Base-by-base conservation (phyloP, 1,284 basidiomycete species). In the Irpex sp. region DNA sequence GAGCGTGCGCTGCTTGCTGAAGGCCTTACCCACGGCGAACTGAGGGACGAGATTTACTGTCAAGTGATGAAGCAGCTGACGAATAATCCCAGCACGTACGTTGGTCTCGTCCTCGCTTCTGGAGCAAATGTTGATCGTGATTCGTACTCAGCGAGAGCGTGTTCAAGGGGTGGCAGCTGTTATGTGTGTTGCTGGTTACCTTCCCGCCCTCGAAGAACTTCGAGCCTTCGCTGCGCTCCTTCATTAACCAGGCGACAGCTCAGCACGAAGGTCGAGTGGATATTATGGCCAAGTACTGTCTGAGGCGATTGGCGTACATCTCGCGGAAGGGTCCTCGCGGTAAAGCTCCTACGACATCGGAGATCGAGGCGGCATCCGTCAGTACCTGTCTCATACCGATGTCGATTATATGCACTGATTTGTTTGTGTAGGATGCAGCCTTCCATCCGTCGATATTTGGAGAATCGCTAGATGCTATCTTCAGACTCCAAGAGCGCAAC, bases 371-470 rank as follows among this genome's bases (percentile, higher is more conserved):
- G 8, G 94, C 93, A 26, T 90, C 92, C 55, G 90, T 90, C 69
- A 68, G 86, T 79, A 13, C 31, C n/a, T 39, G 54, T 58, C 33
- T 62, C 15, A 17, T 61, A 4, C 33, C 8, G 17, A 33, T 51
- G n/a, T 26, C 37, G 15, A 53, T 33, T 55, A 57, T 49, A 3
- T 47, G 54, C 65, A 19, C 68, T 58, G 31, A 54, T 11, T 4
- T 6, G 6, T 59, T 51, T 21, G 4, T 15, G 8, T 49, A 92
- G 87, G 93, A 95, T 70, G 93, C 93, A 33, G 94, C 95, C 1
- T 97, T 97, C 77, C 92, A 95, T 68, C 94, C 94, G 0, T 94
- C 92, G 1, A 95, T 93, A 0, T 97, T 97, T 71, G 94, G 94
- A 53, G 93, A 95, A 77, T 89, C 91, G 0, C 80, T 97, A 7